Conservation (phyloP, 164 flowering plant species). For the Vitis rotundifolia region DNA sequence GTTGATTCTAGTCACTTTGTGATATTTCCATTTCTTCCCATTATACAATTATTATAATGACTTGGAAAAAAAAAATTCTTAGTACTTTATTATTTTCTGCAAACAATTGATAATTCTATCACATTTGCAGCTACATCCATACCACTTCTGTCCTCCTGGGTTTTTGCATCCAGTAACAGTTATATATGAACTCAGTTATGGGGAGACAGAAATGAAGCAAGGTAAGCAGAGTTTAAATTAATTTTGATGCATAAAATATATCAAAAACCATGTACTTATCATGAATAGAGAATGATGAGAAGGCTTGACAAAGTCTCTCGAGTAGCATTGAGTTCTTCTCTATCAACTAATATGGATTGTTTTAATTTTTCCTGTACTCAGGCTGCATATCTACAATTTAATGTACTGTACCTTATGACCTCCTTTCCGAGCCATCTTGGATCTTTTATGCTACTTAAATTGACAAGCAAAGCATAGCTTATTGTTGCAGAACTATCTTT, state of each 20-base stretch:
- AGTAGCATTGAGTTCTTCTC: not conserved
- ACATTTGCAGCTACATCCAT: constrained; percentile 65
- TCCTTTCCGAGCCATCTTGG: too few relatives aligned
- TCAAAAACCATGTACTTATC: not conserved
- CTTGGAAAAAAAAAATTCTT: too few relatives aligned
- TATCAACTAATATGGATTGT: not conserved
- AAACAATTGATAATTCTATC: constrained; percentile 4
- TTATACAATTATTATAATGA: too few relatives aligned
- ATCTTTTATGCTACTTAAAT: too few relatives aligned
- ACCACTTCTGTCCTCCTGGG: constrained; percentile 85
- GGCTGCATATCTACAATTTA: not conserved
- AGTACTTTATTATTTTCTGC: not conserved
- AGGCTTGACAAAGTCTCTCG: not conserved
- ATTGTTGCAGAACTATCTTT: too few relatives aligned
- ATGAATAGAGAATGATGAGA: not conserved
- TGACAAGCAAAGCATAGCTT: too few relatives aligned
- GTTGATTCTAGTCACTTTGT: too few relatives aligned
- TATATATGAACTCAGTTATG: constrained; percentile 82
- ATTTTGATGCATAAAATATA: not conserved
- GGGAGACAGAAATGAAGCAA: constrained; percentile 92
- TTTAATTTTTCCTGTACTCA: not conserved
- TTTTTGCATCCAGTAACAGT: constrained; percentile 77
- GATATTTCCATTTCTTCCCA: too few relatives aligned
- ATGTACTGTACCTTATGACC: not conserved
- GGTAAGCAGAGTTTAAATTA: constrained; percentile 42